Evolutionary conservation across 2,329 filamentous ascomycete genomes (phyloP), one percentile per base, ranked within the genome.

Genomic region (Tolypocladium pustulatum): DNA sequence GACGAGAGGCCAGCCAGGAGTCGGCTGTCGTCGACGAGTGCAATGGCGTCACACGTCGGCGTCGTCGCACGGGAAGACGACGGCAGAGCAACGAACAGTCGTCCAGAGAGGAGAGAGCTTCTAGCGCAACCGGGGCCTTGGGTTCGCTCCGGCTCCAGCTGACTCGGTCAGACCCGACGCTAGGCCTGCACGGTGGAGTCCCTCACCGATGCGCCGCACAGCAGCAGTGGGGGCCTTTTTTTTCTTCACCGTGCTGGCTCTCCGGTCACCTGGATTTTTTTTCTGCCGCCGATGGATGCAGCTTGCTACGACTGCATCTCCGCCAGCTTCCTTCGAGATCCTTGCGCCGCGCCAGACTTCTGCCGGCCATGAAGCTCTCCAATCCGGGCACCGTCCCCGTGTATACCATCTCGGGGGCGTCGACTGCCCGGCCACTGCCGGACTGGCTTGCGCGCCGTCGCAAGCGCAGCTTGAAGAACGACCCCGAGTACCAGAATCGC

Each of bases 381-480:
- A 91, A 91, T 67, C 86, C 90, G 64, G 90, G 90, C 62, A 82
- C 87, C 52, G 89, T 96, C 60, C 89, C 90, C 59, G 92, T 97
- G 2, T 99, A 99, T 71, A 97, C 94, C 58, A 90, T 99, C 67
- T 91, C 93, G 41, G 95, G 94, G 64, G 90, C 91, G 38, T 90
- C 90, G 40, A 93, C 90, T 22, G 89, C 91, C 8, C 84, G 93
- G 32, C 90, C 90, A 25, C 81, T 99, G 36, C 94, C 94, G 61
- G 94, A 99, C 75, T 99, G 94, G 92, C 88, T 99, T 61, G 89
- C 91, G 38, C 84, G 91, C 64, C 88, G 91, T 67, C 82, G 93
- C 71, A 97, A 97, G 79, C 83, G 89, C 71, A 95, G 90, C 69
- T 77, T 97, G 65, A 97, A 97, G 75, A 86, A 93, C 65, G 93